A percentile compares a stretch with the other conserved stretches of the same genome.
Conservation (phyloP, 139 green algal genomes). For the Chlamydomonas sp. region DNA sequence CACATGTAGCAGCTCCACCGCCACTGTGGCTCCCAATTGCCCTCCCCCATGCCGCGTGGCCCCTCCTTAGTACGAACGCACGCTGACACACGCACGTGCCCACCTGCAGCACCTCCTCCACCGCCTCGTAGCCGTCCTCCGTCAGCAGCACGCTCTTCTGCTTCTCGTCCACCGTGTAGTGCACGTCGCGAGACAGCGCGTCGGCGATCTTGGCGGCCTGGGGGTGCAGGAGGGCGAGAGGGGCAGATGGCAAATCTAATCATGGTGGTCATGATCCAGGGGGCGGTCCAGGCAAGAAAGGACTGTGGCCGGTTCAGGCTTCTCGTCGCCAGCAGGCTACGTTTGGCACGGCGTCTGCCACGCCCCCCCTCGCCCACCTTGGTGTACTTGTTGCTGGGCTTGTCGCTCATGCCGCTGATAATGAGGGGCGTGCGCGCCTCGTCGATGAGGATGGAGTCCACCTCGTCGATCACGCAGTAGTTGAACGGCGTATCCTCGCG, state of each 20-base stretch:
- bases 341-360: too few relatives aligned
- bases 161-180: slow-evolving; percentile 99
- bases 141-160: slow-evolving; percentile 96
- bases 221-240: neutral
- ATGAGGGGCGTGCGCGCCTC: slow-evolving; percentile 98
- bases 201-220: slow-evolving; percentile 86
- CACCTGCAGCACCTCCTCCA: slow-evolving; percentile 94
- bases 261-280: too few relatives aligned
- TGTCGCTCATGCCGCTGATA: slow-evolving; percentile 90
- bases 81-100: too few relatives aligned
- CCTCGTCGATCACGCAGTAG: slow-evolving; percentile 94
- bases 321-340: too few relatives aligned
- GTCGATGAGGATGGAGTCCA: slow-evolving; percentile 98
- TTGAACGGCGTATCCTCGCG: slow-evolving; percentile 82
- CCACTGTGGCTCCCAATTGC: too few relatives aligned
- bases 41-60: neutral
- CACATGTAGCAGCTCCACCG: too few relatives aligned
- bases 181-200: slow-evolving; percentile 84
- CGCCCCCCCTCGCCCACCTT: slow-evolving; percentile 73
- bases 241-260: too few relatives aligned
- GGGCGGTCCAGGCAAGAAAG: too few relatives aligned
- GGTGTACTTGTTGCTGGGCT: slow-evolving; percentile 86
- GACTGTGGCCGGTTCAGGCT: too few relatives aligned
- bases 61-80: too few relatives aligned
- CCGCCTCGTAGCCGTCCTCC: slow-evolving; percentile 98